Base-by-base conservation (phyloP, 2,329 filamentous ascomycete species). In the Dryadomyces sulphureus region DNA sequence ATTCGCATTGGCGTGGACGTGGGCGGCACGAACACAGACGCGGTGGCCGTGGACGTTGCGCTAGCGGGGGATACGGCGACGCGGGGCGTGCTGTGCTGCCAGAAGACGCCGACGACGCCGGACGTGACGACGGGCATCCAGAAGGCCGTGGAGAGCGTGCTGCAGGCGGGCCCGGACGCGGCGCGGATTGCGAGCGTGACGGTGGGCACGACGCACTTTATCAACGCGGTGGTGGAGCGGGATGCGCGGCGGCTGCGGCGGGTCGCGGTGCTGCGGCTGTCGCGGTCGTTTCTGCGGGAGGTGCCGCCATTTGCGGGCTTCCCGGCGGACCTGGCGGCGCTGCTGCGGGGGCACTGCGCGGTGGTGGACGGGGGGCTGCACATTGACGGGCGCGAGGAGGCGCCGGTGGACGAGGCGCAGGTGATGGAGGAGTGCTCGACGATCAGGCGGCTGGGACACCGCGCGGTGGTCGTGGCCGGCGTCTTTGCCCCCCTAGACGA, bases 401-500 rank as follows among this genome's bases (percentile, higher is more conserved):
- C 63, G 1, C 61, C 65, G 9, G 61, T 74, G 21, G 59, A 69
- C 49, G 63, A 65, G 48, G 53, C 49, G 0, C 61, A 72, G 46
- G 48, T 53, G 16, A 39, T 48, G n/a, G 45, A 36, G 11, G 45
- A 47, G n/a, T 48, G 45, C 38, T 17, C 32, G 3, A 40, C 25
- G 19, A 59, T 62, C 45, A 51, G 49, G 24, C 43, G 45, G n/a
- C 51, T 52, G 14, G 51, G 56, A 3, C 38, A 61, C 59, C 55
- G 45, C 19, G 65, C 64, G 35, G 61, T 80, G 2, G 74, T 76
- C 0, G 60, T 80, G 5, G 67, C 70, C 5, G 74, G 75, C 2
- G 67, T 77, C 8, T 78, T 74, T 57, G 73, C 70, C 8, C 73
- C 75, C 0, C 72, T 77, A 21, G 75, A 80, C 54, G 66, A 69